Evolutionary conservation across 352 stramenopile genomes (phyloP).

Genomic region (Phytophthora nicotianae): DNA sequence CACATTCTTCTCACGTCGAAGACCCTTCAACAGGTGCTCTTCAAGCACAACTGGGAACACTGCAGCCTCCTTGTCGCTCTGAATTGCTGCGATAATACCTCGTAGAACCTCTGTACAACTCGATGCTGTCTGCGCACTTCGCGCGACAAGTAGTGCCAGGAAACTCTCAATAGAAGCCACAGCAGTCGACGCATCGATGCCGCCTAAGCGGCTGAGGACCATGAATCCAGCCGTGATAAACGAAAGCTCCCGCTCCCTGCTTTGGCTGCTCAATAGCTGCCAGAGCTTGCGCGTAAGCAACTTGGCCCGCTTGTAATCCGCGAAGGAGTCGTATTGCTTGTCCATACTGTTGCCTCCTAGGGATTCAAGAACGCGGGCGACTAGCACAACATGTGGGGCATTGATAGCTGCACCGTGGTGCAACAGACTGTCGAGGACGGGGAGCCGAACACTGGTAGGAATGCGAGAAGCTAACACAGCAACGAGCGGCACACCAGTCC

Average conservation of each 20-base stretch:
- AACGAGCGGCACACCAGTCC: conserved; percentile 31
- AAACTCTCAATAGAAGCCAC: conserved; percentile 22
- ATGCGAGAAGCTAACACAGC: conserved; percentile 27
- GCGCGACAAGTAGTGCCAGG: conserved; percentile 42
- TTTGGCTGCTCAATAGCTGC: conserved; percentile 36
- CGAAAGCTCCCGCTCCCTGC: conserved; percentile 4
- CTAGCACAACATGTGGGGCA: conserved; percentile 35
- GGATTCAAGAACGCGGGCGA: conserved; percentile 42
- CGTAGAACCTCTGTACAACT: conserved; percentile 24
- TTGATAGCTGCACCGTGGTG: conserved; percentile 6
- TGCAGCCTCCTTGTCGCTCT: conserved; percentile 14
- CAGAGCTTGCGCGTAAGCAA: conserved; percentile 46
- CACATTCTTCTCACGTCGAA: conserved; percentile 25
- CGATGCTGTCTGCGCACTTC: conserved; percentile 16
- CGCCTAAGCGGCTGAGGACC: conserved; percentile 34
- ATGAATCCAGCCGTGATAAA: conserved; percentile 49
- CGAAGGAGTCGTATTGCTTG: conserved; percentile 28
- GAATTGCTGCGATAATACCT: conserved; percentile 32
- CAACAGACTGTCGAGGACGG: conserved; percentile 33
- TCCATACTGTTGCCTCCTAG: conserved; percentile 14
- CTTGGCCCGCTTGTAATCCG: conserved; percentile 46
- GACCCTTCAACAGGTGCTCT: conserved; percentile 25
- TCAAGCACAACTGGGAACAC: conserved; percentile 30
- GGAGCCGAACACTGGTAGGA: conserved; percentile 9
- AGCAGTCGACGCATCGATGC: conserved; percentile 31